Percentiles rank a stretch among this genome's conserved stretches.
Evolutionary conservation across 2,329 filamentous ascomycete genomes (phyloP).

Genomic region (Seiridium cupressi): DNA sequence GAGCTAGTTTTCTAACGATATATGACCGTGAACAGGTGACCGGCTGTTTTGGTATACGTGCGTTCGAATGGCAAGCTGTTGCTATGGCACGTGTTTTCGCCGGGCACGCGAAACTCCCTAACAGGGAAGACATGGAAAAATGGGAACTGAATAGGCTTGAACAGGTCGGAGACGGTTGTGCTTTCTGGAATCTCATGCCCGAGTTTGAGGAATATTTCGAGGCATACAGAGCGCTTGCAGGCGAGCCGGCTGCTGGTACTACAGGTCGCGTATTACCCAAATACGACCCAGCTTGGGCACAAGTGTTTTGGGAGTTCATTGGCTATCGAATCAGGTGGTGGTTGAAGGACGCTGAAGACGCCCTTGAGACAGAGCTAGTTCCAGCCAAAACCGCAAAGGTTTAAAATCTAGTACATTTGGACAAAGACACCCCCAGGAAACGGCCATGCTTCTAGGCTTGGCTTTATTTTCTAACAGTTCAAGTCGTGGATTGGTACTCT

Average conservation of each 20-base stretch:
- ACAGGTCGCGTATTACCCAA: slow-evolving; percentile 4
- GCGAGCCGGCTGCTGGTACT: slow-evolving; percentile 18
- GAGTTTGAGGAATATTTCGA: slow-evolving; percentile 68
- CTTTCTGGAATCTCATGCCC: slow-evolving; percentile 56
- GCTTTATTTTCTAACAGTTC: too few relatives aligned
- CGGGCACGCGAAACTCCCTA: slow-evolving; percentile 49
- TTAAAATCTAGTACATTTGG: too few relatives aligned
- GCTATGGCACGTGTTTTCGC: slow-evolving; percentile 57
- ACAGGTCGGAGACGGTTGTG: slow-evolving; percentile 52
- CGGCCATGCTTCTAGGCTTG: too few relatives aligned
- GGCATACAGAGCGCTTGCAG: slow-evolving; percentile 46
- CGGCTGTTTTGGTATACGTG: neutral
- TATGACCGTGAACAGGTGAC: slow-evolving; percentile 33
- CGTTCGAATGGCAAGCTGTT: slow-evolving; percentile 66
- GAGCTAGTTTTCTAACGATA: too few relatives aligned
- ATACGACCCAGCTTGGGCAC: slow-evolving; percentile 6
- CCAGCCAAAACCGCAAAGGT: too few relatives aligned
- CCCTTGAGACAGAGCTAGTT: too few relatives aligned
- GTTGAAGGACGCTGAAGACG: too few relatives aligned
- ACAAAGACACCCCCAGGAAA: too few relatives aligned
- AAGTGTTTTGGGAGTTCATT: neutral
- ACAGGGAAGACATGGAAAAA: slow-evolving; percentile 41
- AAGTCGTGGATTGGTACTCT: too few relatives aligned
- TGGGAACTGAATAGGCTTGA: slow-evolving; percentile 59
- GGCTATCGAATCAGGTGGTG: too few relatives aligned